A percentile compares a stretch with the other conserved stretches of the same genome.
phyloP scores from a whole-genome alignment of 2,329 filamentous ascomycete species.

The Daldinia sp. region DNA sequence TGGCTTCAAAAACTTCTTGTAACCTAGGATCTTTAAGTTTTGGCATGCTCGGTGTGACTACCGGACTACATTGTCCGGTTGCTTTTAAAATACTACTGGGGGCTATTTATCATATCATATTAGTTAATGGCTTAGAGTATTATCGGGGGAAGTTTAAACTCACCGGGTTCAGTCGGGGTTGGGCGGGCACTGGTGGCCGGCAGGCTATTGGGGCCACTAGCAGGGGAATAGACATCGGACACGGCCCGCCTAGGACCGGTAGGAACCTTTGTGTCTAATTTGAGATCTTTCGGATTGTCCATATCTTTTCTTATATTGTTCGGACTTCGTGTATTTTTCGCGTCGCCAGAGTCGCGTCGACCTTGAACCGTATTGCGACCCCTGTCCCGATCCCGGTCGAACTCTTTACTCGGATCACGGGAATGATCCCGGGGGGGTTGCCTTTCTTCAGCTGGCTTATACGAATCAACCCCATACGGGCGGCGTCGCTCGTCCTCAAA shows the following conservation, averaged over 20 bases:
- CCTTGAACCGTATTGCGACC: constrained; percentile 38
- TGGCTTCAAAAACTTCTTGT: constrained; percentile 43
- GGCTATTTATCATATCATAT: constrained; percentile 29
- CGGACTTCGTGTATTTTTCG: constrained; percentile 25
- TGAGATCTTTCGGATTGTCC: constrained; percentile 30
- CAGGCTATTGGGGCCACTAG: constrained; percentile 26
- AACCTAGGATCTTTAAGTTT: constrained; percentile 45
- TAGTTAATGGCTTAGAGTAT: background rate
- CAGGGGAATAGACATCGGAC: constrained; percentile 31
- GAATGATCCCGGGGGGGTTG: constrained; percentile 11
- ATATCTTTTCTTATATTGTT: constrained; percentile 23
- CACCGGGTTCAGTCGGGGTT: constrained; percentile 39
- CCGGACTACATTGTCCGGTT: background rate
- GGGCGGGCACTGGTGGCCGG: constrained; percentile 16
- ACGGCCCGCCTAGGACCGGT: constrained; percentile 20
- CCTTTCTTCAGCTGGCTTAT: constrained; percentile 17
- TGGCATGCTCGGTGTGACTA: constrained; percentile 22
- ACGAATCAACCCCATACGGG: constrained; percentile 24
- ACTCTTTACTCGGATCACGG: constrained; percentile 32
- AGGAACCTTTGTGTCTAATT: constrained; percentile 36
- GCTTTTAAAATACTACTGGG: constrained; percentile 9
- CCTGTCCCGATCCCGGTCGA: constrained; percentile 28
- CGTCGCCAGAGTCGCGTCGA: constrained; percentile 35
- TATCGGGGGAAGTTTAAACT: constrained; percentile 25
- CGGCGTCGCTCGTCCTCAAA: constrained; percentile 42